A percentile compares a stretch with the other conserved stretches of the same genome.
These are phyloP conservation scores for Cucurbitaria berberidis DNA, from an alignment of 2,329 filamentous ascomycete species.

Conservation along the genomic window DNA sequence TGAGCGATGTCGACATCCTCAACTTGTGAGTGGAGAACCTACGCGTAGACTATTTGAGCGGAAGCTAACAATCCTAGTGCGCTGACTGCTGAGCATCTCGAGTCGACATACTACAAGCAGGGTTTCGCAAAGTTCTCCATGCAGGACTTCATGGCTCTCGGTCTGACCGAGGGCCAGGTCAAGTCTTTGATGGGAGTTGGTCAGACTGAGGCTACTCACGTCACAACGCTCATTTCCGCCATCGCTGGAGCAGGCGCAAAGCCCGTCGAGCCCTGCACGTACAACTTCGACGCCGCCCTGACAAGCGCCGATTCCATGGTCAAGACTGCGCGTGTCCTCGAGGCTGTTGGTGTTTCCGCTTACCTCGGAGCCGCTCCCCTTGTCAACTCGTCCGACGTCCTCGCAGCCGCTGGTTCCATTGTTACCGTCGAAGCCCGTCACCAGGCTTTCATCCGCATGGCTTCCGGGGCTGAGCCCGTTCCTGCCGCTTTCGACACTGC, in stretches of 20 bases:
- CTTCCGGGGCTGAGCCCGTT: slow-evolving; percentile 63
- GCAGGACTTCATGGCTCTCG: slow-evolving; percentile 68
- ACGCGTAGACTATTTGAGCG: slow-evolving; percentile 20
- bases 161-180: slow-evolving; percentile 62
- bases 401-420: slow-evolving; percentile 72
- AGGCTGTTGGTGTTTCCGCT: slow-evolving; percentile 76
- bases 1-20: slow-evolving; percentile 60
- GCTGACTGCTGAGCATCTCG: slow-evolving; percentile 76
- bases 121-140: slow-evolving; percentile 72
- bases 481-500: slow-evolving; percentile 74
- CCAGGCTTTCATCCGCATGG: slow-evolving; percentile 72
- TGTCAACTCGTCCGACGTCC: slow-evolving; percentile 64
- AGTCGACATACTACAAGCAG: slow-evolving; percentile 73
- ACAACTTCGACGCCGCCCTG: slow-evolving; percentile 68
- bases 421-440: slow-evolving; percentile 76
- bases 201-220: slow-evolving; percentile 68
- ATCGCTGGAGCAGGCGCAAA: slow-evolving; percentile 67
- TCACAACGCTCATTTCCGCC: slow-evolving; percentile 63
- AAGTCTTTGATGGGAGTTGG: slow-evolving; percentile 67
- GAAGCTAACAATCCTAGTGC: slow-evolving; percentile 59
- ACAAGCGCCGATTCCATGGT: slow-evolving; percentile 71
- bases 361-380: slow-evolving; percentile 73
- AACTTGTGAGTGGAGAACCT: slow-evolving; percentile 55
- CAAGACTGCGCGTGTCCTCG: slow-evolving; percentile 70
- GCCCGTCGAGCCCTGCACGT: slow-evolving; percentile 72